A percentile compares a stretch with the other conserved stretches of the same genome.
Evolutionary conservation across 345 rosid species (phyloP).

Genomic region (Brassica napus): Da-Ae NC_063445.1:26642001-26642500

Average conservation of each 20-base stretch:
- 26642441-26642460: conserved; percentile 94
- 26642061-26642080: conserved; percentile 43
- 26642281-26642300: conserved; percentile 88
- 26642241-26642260: conserved; percentile 97
- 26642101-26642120: conserved; percentile 81
- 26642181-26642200: conserved; percentile 95
- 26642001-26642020: conserved; percentile 1
- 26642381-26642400: conserved; percentile 94
- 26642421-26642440: conserved; percentile 99
- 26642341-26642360: conserved; percentile 98
- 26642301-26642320: conserved; percentile 94
- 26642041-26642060: conserved; percentile 10
- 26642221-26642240: conserved; percentile 89
- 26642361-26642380: conserved; percentile 99
- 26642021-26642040: neutral
- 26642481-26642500: conserved; percentile 39
- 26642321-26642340: conserved; percentile 96
- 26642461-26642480: conserved; percentile 56
- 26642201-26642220: conserved; percentile 91
- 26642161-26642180: conserved; percentile 95
- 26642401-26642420: conserved; percentile 94
- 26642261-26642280: conserved; percentile 91
- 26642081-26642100: conserved; percentile 93
- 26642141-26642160: conserved; percentile 90
- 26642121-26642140: conserved; percentile 89